Base-by-base conservation (phyloP, 2,329 filamentous ascomycete species). In the Berkeleyomyces basicola region DNA sequence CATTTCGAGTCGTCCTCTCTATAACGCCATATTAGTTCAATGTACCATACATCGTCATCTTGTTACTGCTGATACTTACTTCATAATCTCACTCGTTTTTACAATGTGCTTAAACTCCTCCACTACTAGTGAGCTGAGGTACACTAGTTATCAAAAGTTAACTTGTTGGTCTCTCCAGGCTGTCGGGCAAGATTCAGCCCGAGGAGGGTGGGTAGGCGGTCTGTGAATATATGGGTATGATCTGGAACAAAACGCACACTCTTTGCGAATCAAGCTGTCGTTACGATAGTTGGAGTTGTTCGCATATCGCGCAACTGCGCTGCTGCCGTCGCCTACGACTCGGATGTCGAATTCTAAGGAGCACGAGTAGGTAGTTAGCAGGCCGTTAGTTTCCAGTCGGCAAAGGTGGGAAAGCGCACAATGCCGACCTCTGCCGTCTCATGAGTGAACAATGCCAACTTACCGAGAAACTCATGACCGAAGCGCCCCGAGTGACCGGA, bases 261-360 rank as follows among this genome's bases (percentile, higher is more conserved):
- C 93, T 91, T 99, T 99, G 67, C 93, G 87, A 71, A 99, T 99
- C 68, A 99, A 78, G 66, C 91, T 96, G 73, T 99, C 93, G 75
- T 99, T 99, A 71, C 93, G 86, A 77, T 99, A 99, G 76, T 99
- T 99, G 64, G 92, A 97, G 75, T 99, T 99, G 80, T 99, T 99
- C 67, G 93, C 93, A 76, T 99, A 99, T 75, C 93, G 86, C 40
- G 92, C 90, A 61, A 93, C 88, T 6, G 93, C 93, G 72, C 91
- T 96, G 66, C 89, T 84, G 60, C 93, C 93, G 72, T 99, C 93
- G 62, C 90, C 90, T 55, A 97, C 82, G 33, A 90, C 89, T 63
- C 92, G 83, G 70, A 99, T 93, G 73, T 99, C 93, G 73, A 99
- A 99, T 74, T 99, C 92, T 97, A 68, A 1, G 49, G 16, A 7